phyloP scores from a whole-genome alignment of 441 rosid species.

The Euphorbia celastroides region DNA sequence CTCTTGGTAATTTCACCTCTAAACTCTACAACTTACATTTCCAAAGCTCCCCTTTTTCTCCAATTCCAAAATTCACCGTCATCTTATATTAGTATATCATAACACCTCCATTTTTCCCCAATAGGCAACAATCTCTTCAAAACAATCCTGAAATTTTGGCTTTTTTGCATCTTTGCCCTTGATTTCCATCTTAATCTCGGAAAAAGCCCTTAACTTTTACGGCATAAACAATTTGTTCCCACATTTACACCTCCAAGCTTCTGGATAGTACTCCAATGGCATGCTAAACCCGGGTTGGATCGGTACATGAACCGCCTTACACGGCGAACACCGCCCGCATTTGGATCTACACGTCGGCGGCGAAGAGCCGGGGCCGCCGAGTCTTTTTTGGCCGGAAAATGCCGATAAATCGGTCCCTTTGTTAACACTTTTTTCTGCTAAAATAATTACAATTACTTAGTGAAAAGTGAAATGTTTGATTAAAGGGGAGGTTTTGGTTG shows the following conservation, averaged over 20 bases:
- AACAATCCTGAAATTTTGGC: no score
- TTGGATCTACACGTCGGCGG: constrained; percentile 81
- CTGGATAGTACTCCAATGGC: constrained; percentile 85
- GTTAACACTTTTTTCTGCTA: constrained; percentile 36
- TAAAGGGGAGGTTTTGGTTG: neutral
- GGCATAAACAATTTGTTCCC: constrained; percentile 71
- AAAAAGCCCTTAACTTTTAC: no score
- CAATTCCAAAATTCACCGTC: constrained; percentile 26
- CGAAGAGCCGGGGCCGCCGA: constrained; percentile 63
- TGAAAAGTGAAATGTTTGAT: neutral
- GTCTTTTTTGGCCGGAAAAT: constrained; percentile 30
- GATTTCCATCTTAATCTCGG: neutral
- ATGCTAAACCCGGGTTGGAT: constrained; percentile 55
- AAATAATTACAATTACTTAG: neutral
- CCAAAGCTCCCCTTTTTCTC: constrained; percentile 30
- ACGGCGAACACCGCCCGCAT: constrained; percentile 79
- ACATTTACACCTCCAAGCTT: constrained; percentile 97
- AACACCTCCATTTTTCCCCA: constrained; percentile 12
- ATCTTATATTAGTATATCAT: constrained; percentile 13
- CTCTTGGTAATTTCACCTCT: constrained; percentile 31
- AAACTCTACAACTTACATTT: constrained; percentile 35
- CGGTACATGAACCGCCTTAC: constrained; percentile 73
- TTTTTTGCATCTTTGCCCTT: neutral
- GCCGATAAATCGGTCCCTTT: constrained; percentile 23
- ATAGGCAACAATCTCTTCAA: constrained; percentile 1